Conservation (phyloP, 306 rosid genomes). For the Abrus pulchellus region DNA sequence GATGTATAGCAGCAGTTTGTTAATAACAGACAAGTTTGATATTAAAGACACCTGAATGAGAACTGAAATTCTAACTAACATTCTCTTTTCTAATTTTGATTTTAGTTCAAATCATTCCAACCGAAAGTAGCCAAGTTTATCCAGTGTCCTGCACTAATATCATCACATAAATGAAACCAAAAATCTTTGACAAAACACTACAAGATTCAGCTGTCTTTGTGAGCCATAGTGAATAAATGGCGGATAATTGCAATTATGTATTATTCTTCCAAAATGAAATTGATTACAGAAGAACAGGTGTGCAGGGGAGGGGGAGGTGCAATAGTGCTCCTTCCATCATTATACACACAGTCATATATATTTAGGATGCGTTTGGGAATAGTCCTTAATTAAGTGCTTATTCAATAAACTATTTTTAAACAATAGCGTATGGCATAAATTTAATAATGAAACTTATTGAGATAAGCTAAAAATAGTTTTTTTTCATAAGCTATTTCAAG, state of each 20-base stretch:
- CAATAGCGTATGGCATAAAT: no score
- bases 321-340: background rate
- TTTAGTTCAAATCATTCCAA: background rate
- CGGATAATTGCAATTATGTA: background rate
- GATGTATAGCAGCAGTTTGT: slow-evolving; percentile 39
- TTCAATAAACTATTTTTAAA: no score
- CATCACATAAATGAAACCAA: slow-evolving; percentile 1
- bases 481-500: no score
- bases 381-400: no score
- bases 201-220: background rate
- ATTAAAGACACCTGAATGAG: background rate
- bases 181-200: background rate
- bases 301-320: background rate
- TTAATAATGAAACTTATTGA: no score
- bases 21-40: slow-evolving; percentile 18
- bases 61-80: background rate
- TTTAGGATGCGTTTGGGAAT: no score
- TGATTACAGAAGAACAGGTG: background rate
- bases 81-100: background rate
- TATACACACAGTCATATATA: background rate
- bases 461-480: no score
- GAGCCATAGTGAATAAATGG: background rate
- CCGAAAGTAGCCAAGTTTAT: background rate
- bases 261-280: slow-evolving; percentile 17
- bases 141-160: background rate